Evolutionary conservation across 768 basidiomycete genomes (phyloP).

Genomic region (Lyophyllum atratum): DNA sequence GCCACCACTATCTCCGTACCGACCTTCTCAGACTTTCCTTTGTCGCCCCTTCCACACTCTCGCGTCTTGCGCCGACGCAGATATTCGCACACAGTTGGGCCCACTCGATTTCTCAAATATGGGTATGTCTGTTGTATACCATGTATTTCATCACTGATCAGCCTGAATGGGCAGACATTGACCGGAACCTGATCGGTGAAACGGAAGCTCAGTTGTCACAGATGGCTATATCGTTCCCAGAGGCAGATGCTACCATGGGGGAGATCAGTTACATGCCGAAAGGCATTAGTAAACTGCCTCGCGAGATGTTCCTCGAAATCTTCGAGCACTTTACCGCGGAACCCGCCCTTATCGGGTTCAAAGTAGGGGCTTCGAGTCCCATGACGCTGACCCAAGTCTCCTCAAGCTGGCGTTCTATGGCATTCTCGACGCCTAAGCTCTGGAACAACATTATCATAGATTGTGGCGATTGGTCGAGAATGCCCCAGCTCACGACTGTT

Average conservation of each 20-base stretch:
- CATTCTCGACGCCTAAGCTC: conserved; percentile 1
- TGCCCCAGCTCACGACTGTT: background rate
- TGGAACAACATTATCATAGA: conserved; percentile 14
- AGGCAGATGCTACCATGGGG: background rate
- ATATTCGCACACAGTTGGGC: too few species aligned
- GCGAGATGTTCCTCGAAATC: conserved; percentile 12
- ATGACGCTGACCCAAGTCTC: conserved; percentile 6
- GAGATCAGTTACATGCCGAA: too few species aligned
- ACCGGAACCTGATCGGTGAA: background rate
- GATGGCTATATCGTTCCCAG: background rate
- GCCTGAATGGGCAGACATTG: background rate
- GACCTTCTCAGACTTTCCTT: too few species aligned
- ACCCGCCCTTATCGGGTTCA: background rate
- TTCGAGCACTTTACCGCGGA: conserved; percentile 4
- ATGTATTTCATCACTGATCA: background rate
- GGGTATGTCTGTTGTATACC: background rate
- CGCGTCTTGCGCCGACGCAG: too few species aligned
- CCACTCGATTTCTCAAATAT: background rate
- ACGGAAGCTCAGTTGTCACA: background rate
- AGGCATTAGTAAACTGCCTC: conserved; percentile 1
- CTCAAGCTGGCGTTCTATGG: conserved; percentile 8
- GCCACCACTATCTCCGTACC: background rate
- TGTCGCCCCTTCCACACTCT: too few species aligned
- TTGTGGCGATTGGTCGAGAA: conserved; percentile 6
- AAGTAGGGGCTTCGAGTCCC: background rate